phyloP scores from a whole-genome alignment of 306 rosid species.

The Sindora glabra region DNA sequence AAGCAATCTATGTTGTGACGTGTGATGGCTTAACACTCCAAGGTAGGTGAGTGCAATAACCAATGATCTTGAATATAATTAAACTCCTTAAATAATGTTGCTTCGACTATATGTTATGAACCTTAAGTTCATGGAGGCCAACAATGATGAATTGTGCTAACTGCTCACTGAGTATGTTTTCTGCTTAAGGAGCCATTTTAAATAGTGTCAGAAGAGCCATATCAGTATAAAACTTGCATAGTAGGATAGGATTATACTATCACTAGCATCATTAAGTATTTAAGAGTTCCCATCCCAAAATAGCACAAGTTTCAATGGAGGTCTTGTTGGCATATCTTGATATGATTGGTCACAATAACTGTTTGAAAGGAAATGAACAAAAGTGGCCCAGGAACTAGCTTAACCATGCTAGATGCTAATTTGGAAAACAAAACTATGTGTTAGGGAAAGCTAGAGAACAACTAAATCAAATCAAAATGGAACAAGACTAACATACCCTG shows the following conservation, averaged over 20 bases:
- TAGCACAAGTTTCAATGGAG: slow-evolving; percentile 7
- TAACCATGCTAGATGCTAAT: too few species aligned
- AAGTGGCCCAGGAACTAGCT: not conserved
- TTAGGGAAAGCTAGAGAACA: not conserved
- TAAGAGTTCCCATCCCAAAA: not conserved
- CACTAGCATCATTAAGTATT: not conserved
- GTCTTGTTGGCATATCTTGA: not conserved
- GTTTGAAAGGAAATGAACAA: not conserved
- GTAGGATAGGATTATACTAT: slow-evolving; percentile 1
- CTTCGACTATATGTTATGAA: slow-evolving; percentile 12
- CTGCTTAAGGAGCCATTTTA: slow-evolving; percentile 44
- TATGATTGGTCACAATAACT: not conserved
- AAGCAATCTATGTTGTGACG: not conserved
- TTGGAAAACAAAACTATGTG: not conserved
- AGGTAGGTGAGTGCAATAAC: not conserved
- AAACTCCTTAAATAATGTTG: not conserved
- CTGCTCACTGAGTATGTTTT: slow-evolving; percentile 55
- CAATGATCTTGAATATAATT: not conserved
- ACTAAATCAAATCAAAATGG: too few species aligned
- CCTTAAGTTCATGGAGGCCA: slow-evolving; percentile 73
- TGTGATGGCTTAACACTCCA: slow-evolving; percentile 2
- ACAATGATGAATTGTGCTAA: slow-evolving; percentile 44
- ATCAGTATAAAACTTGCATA: slow-evolving; percentile 11
- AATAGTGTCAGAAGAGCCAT: slow-evolving; percentile 17
- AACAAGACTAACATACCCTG: too few species aligned